phyloP scores from a whole-genome alignment of 306 rosid species.

The Trifolium subterraneum region DNA sequence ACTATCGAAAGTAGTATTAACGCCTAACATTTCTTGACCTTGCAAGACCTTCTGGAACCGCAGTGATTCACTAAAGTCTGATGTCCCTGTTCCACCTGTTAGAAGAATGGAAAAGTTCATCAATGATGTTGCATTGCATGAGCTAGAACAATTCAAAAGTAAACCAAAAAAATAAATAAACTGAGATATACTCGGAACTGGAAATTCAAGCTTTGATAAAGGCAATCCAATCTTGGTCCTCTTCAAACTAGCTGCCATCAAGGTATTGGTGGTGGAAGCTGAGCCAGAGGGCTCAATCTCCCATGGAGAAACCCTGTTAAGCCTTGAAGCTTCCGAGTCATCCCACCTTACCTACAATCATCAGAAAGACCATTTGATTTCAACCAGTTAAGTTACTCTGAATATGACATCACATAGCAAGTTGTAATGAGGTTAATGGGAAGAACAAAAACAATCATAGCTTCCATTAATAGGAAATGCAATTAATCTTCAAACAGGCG shows the following conservation, averaged over 20 bases:
- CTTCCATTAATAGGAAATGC: background rate
- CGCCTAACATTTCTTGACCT: slow-evolving; percentile 98
- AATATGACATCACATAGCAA: background rate
- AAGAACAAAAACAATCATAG: background rate
- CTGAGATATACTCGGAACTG: slow-evolving; percentile 66
- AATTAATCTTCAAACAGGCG: slow-evolving; percentile 2
- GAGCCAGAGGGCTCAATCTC: slow-evolving; percentile 88
- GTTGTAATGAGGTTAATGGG: background rate
- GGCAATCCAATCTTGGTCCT: slow-evolving; percentile 73
- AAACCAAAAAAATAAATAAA: background rate
- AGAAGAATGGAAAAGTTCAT: slow-evolving; percentile 9
- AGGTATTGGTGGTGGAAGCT: slow-evolving; percentile 54
- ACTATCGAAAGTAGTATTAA: slow-evolving; percentile 62
- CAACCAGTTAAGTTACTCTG: slow-evolving; percentile 19
- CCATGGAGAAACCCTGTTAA: slow-evolving; percentile 97
- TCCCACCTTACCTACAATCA: slow-evolving; percentile 93
- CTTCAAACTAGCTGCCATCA: slow-evolving; percentile 74
- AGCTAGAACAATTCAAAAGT: slow-evolving; percentile 1
- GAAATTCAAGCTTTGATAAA: slow-evolving; percentile 66
- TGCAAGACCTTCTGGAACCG: slow-evolving; percentile 99
- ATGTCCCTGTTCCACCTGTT: slow-evolving; percentile 78
- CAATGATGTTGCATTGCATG: slow-evolving; percentile 18
- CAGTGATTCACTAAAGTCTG: slow-evolving; percentile 88
- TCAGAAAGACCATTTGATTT: slow-evolving; percentile 5
- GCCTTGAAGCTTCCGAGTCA: slow-evolving; percentile 66